These are phyloP conservation scores for Monilinia polystroma DNA, from an alignment of 2,329 filamentous ascomycete species.

Conservation along the genomic window DNA sequence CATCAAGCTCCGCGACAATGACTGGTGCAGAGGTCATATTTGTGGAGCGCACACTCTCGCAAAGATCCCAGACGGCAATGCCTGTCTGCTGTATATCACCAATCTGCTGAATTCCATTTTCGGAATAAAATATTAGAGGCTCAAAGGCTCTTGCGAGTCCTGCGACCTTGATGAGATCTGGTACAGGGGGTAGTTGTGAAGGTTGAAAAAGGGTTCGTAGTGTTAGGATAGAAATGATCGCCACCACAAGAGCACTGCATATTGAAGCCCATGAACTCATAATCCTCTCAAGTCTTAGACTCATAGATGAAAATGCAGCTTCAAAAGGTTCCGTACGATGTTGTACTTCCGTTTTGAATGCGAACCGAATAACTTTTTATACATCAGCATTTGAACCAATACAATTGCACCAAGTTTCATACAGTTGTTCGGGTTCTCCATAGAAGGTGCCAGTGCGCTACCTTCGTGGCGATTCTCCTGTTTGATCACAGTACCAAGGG, in stretches of 20 bases:
- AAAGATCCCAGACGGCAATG: constrained; percentile 90
- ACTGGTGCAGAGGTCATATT: constrained; percentile 88
- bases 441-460: constrained; percentile 26
- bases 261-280: constrained; percentile 71
- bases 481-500: constrained; percentile 42
- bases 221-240: constrained; percentile 63
- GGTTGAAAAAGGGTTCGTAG: constrained; percentile 69
- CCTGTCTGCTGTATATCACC: constrained; percentile 87
- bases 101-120: constrained; percentile 82
- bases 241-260: constrained; percentile 58
- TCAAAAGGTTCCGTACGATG: constrained; percentile 85
- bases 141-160: constrained; percentile 89
- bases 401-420: constrained; percentile 37
- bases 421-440: constrained; percentile 50
- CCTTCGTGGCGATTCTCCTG: constrained; percentile 31
- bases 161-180: constrained; percentile 87
- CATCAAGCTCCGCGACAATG: constrained; percentile 83
- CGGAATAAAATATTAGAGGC: constrained; percentile 90
- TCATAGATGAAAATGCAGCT: constrained; percentile 63
- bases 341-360: constrained; percentile 81
- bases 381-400: constrained; percentile 29
- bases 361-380: constrained; percentile 76
- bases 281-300: constrained; percentile 56
- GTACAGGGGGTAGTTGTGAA: constrained; percentile 62
- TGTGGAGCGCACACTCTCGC: constrained; percentile 82